Evolutionary conservation across 305 asterid genomes (phyloP), one percentile per base, ranked within the genome.

Genomic region (Rubia peregrina): DNA sequence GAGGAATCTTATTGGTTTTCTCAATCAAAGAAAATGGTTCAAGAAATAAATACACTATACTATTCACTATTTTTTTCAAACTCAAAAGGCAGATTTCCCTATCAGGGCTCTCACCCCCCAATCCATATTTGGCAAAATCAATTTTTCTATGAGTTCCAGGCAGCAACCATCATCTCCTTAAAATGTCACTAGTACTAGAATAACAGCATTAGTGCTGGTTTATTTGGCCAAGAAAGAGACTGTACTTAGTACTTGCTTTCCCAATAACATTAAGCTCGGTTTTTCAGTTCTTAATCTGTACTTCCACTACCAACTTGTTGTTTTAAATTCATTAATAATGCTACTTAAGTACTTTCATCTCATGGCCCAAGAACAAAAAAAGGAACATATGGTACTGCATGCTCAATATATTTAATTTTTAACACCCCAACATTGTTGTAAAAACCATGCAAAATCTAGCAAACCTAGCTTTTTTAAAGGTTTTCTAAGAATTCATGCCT

Each of bases 101-200:
- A 74, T 68, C 57, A 61, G 77, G 73, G 69, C 46, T 74, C 14
- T 33, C 17, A 57, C 36, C 57, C 43, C 68, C 48, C 24, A 71
- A 49, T 76, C 79, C 79, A 65, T 71, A 71, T 76, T 65, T 65
- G 79, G 79, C 75, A 76, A 70, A 55, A 63, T 33, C 43, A 30
- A 70, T 33, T 64, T 65, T 43, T 43, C 43, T 64, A 21, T 64
- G 53, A 33, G 33, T 69, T 17, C 68, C 75, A 64, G 64, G 78
- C 71, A 62, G 49, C 8, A 65, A 0, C 22, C 8, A 7, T 7
- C 68, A 9, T 6, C 55, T 64, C 68, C 53, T 65, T 4, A 69
- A 69, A 55, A 38, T 9, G 36, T 48, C 13, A 41, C 7, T 17
- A 33, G 64, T 53, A 38, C 40, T 41, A 41, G 11, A 42, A 24